Evolutionary conservation across 805 yeast genomes (phyloP).

Genomic region (Priceomyces castillae): DNA sequence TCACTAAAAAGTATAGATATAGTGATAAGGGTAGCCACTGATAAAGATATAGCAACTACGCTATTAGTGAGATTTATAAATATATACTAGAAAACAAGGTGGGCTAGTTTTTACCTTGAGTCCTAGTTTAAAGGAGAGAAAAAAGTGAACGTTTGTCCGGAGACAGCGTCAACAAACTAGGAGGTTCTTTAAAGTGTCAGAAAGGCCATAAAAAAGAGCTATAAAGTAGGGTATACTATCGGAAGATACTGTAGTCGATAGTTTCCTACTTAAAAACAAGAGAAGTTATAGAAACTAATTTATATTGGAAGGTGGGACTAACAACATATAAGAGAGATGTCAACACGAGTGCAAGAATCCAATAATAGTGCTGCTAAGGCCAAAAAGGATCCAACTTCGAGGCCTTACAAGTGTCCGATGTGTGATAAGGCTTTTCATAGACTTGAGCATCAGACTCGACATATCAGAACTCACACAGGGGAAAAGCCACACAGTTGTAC

Average conservation of each 20-base stretch:
- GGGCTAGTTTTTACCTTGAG: background rate
- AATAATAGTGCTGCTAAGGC: slow-evolving; percentile 7
- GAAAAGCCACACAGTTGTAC: slow-evolving; percentile 79
- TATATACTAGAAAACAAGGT: background rate
- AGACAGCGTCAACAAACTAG: background rate
- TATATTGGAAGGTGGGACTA: too few relatives aligned
- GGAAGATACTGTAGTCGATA: too few relatives aligned
- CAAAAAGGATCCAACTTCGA: slow-evolving; percentile 25
- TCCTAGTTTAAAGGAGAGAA: background rate
- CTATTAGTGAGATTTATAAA: too few relatives aligned
- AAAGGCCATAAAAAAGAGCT: background rate
- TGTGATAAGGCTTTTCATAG: slow-evolving; percentile 75
- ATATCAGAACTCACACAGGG: slow-evolving; percentile 77
- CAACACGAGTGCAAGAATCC: slow-evolving; percentile 5
- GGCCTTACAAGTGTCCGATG: slow-evolving; percentile 72
- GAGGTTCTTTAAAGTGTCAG: background rate
- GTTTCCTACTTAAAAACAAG: too few relatives aligned
- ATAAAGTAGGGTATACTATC: background rate
- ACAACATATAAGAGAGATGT: slow-evolving; percentile 6
- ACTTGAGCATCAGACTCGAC: slow-evolving; percentile 75
- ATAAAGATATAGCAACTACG: background rate
- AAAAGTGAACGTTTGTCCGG: background rate
- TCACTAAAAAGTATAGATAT: background rate
- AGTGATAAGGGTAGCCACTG: background rate
- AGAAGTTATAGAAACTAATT: too few relatives aligned